Evolutionary conservation across 345 rosid genomes (phyloP).

Genomic region (Draba incana): DNA sequence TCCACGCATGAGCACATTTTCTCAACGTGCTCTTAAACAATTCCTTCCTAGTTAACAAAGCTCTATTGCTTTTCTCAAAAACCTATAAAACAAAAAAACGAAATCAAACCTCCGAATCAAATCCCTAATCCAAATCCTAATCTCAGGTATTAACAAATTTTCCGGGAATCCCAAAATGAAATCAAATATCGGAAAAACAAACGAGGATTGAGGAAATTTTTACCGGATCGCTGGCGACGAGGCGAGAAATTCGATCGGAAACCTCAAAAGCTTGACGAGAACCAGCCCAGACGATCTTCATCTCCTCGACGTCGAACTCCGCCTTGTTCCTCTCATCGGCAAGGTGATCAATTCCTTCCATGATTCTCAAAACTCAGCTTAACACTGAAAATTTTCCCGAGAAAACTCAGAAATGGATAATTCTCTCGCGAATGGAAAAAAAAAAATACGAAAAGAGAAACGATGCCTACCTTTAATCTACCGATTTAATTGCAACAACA

Average conservation of each 20-base stretch:
- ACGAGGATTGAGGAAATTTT: not conserved
- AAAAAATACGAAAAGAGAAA: too few relatives aligned
- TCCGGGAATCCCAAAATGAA: not conserved
- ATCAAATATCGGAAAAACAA: not conserved
- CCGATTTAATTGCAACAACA: not conserved
- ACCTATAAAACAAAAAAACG: constrained; percentile 44
- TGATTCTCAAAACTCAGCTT: constrained; percentile 19
- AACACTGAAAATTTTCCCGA: not conserved
- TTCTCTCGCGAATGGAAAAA: too few relatives aligned
- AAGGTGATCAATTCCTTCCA: constrained; percentile 64
- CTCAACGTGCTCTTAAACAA: constrained; percentile 83
- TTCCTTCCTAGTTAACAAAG: constrained; percentile 79
- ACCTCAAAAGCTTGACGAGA: constrained; percentile 77
- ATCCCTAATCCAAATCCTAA: constrained; percentile 12
- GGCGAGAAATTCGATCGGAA: constrained; percentile 84
- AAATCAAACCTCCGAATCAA: constrained; percentile 14
- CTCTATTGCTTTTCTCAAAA: constrained; percentile 76
- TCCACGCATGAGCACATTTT: constrained; percentile 91
- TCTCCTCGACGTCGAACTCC: constrained; percentile 77
- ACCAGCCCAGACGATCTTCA: constrained; percentile 98
- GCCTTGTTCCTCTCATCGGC: constrained; percentile 80
- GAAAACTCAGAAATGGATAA: constrained; percentile 1
- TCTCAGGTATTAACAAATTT: not conserved
- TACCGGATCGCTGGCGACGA: constrained; percentile 96
- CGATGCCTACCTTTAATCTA: not conserved